A percentile compares a stretch with the other conserved stretches of the same genome.
Evolutionary conservation across 1,284 basidiomycete species (phyloP).

Genomic region (Pyrrhoderma noxium): DNA sequence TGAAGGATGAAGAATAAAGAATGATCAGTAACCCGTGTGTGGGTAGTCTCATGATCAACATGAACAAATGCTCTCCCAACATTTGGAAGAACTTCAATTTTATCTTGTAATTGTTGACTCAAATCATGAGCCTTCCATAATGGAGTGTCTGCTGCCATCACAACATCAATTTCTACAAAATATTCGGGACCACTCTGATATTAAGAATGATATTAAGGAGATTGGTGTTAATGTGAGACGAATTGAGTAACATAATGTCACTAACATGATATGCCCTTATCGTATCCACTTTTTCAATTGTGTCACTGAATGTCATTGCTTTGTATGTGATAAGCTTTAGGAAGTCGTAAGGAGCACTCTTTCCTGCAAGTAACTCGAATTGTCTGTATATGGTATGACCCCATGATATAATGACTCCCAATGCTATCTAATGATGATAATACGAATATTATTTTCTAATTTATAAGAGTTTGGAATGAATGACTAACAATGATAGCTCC

Average conservation of each 20-base stretch:
- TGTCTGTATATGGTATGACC: conserved; percentile 65
- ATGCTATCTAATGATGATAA: conserved; percentile 54
- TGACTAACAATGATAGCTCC: no score
- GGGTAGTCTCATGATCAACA: conserved; percentile 87
- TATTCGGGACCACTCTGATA: conserved; percentile 49
- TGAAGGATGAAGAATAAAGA: background rate
- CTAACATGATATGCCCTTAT: conserved; percentile 79
- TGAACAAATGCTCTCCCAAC: conserved; percentile 92
- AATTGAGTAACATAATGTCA: conserved; percentile 1
- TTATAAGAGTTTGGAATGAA: no score
- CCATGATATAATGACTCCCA: conserved; percentile 82
- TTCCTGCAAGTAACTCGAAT: conserved; percentile 86
- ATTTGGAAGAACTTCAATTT: conserved; percentile 85
- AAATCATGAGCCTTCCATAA: conserved; percentile 91
- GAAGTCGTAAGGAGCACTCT: conserved; percentile 87
- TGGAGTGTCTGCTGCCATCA: conserved; percentile 85
- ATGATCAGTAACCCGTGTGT: no score
- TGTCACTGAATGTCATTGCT: conserved; percentile 78
- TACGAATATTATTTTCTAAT: no score
- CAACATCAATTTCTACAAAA: conserved; percentile 92
- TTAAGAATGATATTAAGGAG: conserved; percentile 32
- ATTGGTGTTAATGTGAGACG: background rate
- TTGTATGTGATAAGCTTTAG: conserved; percentile 91
- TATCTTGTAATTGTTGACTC: conserved; percentile 88
- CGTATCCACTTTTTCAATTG: conserved; percentile 84